phyloP scores from a whole-genome alignment of 352 stramenopile species.

The Phytophthora ramorum region DNA sequence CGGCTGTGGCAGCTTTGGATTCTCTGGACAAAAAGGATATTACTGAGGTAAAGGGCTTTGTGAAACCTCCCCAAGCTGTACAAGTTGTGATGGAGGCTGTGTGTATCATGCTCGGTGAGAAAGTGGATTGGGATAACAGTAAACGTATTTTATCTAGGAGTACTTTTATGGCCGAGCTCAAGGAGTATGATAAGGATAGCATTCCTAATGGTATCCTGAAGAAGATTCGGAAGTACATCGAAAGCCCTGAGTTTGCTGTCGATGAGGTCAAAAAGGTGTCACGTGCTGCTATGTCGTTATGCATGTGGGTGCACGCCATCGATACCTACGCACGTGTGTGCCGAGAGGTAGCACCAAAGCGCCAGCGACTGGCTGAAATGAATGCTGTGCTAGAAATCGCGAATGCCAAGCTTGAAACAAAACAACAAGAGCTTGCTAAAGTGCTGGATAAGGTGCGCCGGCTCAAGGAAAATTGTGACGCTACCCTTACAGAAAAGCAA shows the following conservation, averaged over 20 bases:
- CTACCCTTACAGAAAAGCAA: conserved; percentile 70
- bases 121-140: conserved; percentile 85
- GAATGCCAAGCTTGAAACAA: conserved; percentile 71
- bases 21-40: conserved; percentile 90
- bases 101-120: conserved; percentile 88
- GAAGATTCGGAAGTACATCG: conserved; percentile 82
- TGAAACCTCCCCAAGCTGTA: conserved; percentile 83
- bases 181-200: conserved; percentile 88
- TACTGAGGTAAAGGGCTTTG: conserved; percentile 86
- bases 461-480: conserved; percentile 72
- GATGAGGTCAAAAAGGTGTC: conserved; percentile 89
- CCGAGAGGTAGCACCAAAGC: conserved; percentile 83
- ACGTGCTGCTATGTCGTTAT: conserved; percentile 81
- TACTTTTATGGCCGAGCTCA: conserved; percentile 84
- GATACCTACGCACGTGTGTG: conserved; percentile 80
- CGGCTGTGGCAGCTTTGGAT: conserved; percentile 77
- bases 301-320: conserved; percentile 90
- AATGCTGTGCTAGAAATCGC: conserved; percentile 75
- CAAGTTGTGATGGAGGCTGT: conserved; percentile 90
- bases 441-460: conserved; percentile 59
- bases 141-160: conserved; percentile 79
- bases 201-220: conserved; percentile 73
- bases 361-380: conserved; percentile 72
- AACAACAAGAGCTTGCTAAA: conserved; percentile 70
- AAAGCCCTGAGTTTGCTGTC: conserved; percentile 83